phyloP scores from a whole-genome alignment of 2,329 filamentous ascomycete genomes.

The Cytospora piceae region DNA sequence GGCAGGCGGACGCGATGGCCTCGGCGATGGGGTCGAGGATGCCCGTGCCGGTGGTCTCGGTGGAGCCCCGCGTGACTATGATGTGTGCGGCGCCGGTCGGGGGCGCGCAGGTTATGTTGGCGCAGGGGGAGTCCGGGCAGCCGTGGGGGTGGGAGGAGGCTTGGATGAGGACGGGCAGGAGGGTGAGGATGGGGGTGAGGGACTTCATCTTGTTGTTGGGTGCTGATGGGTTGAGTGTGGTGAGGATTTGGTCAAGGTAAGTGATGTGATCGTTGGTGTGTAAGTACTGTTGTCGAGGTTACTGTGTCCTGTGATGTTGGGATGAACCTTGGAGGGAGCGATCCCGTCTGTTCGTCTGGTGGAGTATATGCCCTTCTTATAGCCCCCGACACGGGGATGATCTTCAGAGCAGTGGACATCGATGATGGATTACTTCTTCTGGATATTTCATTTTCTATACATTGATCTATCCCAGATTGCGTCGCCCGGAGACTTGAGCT shows the following conservation, averaged over 20 bases:
- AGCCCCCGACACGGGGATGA: neutral
- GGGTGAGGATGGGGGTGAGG: neutral
- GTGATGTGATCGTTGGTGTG: too few relatives aligned
- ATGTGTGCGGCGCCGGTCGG: constrained; percentile 35
- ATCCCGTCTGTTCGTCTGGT: neutral
- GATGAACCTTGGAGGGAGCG: neutral
- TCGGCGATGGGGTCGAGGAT: constrained; percentile 39
- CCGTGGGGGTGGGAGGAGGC: neutral
- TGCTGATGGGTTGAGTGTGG: neutral
- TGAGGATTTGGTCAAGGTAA: too few relatives aligned
- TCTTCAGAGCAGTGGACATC: neutral
- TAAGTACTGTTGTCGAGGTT: too few relatives aligned
- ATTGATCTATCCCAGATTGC: neutral
- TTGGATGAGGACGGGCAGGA: neutral
- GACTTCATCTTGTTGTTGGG: neutral
- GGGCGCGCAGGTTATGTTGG: constrained; percentile 16
- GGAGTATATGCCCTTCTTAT: neutral
- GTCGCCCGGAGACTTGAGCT: neutral
- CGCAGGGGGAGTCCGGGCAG: constrained; percentile 16
- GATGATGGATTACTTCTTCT: neutral
- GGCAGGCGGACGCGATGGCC: constrained; percentile 37
- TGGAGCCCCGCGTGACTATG: constrained; percentile 42
- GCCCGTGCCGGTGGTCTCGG: constrained; percentile 41
- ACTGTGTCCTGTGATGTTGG: neutral
- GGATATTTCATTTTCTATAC: neutral